Evolutionary conservation across 148 eudicot genomes (phyloP).

Genomic region (Cornus suecica): DNA sequence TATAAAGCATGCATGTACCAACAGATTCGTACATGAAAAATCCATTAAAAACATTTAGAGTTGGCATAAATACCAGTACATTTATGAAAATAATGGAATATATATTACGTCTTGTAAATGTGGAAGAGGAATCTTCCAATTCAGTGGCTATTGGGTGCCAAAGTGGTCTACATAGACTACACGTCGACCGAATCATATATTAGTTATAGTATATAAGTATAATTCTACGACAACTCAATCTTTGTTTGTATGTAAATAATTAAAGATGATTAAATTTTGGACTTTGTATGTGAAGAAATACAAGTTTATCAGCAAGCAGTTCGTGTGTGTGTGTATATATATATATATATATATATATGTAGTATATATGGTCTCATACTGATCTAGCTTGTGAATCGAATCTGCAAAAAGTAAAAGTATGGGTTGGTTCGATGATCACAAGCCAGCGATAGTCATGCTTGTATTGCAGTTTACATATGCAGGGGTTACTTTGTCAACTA

Average conservation of each 20-base stretch:
- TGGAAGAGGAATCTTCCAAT: neutral
- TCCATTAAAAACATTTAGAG: no score
- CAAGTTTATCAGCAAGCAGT: neutral
- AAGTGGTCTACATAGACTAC: neutral
- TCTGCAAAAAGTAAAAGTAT: constrained; percentile 5
- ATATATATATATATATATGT: no score
- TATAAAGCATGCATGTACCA: no score
- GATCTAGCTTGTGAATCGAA: no score
- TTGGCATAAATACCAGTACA: no score
- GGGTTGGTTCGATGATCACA: constrained; percentile 39
- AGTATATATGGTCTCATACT: neutral
- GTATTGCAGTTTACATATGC: constrained; percentile 45
- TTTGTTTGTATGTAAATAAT: neutral
- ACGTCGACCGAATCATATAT: neutral
- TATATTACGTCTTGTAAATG: no score
- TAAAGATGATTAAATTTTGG: neutral
- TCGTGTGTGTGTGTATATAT: no score
- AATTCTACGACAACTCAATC: neutral
- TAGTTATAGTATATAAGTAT: no score
- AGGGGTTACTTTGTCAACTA: constrained; percentile 36
- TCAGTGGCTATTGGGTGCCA: neutral
- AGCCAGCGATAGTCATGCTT: constrained; percentile 53
- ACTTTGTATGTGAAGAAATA: neutral
- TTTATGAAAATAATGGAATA: no score
- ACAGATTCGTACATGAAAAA: no score